Conservation (phyloP, 2,329 filamentous ascomycete species). For the Fusarium agapanthi region DNA sequence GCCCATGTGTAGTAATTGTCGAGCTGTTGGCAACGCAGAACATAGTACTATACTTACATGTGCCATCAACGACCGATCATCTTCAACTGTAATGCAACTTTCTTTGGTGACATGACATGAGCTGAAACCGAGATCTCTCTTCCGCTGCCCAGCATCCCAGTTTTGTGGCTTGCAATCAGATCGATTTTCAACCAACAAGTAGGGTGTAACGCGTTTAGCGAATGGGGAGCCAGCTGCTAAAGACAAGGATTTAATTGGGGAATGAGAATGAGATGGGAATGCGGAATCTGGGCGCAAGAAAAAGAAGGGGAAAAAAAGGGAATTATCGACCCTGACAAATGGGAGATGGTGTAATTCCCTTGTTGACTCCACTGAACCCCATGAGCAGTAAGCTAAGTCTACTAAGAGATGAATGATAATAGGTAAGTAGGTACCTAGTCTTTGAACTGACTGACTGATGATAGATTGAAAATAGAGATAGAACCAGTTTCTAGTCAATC, state of each 20-base stretch:
- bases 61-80: not conserved
- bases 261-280: not conserved
- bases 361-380: not conserved
- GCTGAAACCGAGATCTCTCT: conserved; percentile 8
- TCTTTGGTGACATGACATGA: not conserved
- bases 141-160: not conserved
- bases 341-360: not conserved
- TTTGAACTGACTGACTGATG: not conserved
- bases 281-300: conserved; percentile 5
- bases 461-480: not conserved
- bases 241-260: not conserved
- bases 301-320: not conserved
- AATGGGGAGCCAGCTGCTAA: not conserved
- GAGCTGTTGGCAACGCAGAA: not conserved
- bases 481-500: not conserved
- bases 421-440: not conserved
- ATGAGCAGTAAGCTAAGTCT: not conserved
- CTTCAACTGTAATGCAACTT: not conserved
- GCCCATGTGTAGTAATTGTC: not conserved
- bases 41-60: not conserved
- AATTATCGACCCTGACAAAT: not conserved
- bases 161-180: conserved; percentile 16
- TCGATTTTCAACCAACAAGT: conserved; percentile 10
- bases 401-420: not conserved
- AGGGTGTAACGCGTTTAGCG: not conserved